Evolutionary conservation across 108 stramenopile species (phyloP).

Genomic region (Nannochloropsis gaditana): DNA sequence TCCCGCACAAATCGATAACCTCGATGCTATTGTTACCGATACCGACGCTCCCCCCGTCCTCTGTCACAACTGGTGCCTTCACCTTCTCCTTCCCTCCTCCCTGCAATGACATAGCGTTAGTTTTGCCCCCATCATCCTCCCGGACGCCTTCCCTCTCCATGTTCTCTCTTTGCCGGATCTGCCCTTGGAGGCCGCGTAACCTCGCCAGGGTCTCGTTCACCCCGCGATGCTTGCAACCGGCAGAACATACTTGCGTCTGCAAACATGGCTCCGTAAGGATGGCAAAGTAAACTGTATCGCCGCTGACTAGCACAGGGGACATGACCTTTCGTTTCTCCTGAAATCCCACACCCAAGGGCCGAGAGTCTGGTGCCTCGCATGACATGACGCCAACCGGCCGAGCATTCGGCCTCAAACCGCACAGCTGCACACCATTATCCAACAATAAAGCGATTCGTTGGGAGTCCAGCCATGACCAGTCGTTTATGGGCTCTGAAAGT

Average conservation of each 20-base stretch:
- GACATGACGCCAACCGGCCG: too few relatives aligned
- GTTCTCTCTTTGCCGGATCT: background rate
- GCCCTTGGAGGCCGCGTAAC: background rate
- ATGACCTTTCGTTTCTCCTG: background rate
- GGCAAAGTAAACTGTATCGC: background rate
- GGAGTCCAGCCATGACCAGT: background rate
- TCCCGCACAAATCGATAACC: background rate
- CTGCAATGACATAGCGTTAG: background rate
- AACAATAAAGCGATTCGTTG: background rate
- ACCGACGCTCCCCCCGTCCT: background rate
- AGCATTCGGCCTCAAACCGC: too few relatives aligned
- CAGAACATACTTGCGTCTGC: background rate
- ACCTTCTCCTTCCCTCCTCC: background rate
- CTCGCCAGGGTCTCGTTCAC: background rate
- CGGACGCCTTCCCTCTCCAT: background rate
- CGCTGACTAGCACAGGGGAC: background rate
- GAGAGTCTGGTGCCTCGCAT: too few relatives aligned
- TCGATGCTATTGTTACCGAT: background rate
- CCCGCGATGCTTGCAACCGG: background rate
- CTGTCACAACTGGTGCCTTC: background rate
- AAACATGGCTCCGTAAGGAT: constrained; percentile 4
- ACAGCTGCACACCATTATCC: background rate
- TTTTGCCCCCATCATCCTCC: background rate
- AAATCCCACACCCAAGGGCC: too few relatives aligned
- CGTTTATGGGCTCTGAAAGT: background rate